These are phyloP conservation scores for Hymenoscyphus repandus DNA, from an alignment of 2,329 filamentous ascomycete species.

Conservation along the genomic window DNA sequence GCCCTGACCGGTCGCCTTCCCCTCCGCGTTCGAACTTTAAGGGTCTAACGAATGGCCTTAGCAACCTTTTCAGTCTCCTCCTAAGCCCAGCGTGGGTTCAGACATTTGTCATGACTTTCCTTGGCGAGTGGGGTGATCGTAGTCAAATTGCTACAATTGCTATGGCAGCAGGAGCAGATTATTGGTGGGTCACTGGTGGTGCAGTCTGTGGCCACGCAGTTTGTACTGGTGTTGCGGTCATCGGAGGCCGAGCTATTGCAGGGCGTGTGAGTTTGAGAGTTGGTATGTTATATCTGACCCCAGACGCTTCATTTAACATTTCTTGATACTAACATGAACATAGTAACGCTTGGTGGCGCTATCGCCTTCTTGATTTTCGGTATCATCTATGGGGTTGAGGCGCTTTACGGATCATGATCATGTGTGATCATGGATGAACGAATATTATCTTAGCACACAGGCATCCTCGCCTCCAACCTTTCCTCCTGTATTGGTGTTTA, in stretches of 20 bases:
- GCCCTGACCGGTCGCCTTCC: slow-evolving; percentile 49
- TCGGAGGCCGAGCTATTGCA: slow-evolving; percentile 88
- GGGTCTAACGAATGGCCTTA: slow-evolving; percentile 56
- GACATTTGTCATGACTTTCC: slow-evolving; percentile 97
- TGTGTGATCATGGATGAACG: too few species aligned
- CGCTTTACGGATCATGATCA: slow-evolving; percentile 45
- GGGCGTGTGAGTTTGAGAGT: slow-evolving; percentile 92
- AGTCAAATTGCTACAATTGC: slow-evolving; percentile 98
- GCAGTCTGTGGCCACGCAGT: slow-evolving; percentile 81
- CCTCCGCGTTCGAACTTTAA: slow-evolving; percentile 38
- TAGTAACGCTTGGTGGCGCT: slow-evolving; percentile 89
- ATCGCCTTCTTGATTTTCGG: slow-evolving; percentile 87
- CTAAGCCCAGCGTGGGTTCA: slow-evolving; percentile 97
- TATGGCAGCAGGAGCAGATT: slow-evolving; percentile 97
- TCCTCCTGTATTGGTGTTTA: too few species aligned
- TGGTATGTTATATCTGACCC: slow-evolving; percentile 57
- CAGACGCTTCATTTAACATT: background rate
- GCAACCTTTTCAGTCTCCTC: slow-evolving; percentile 81
- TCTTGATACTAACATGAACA: slow-evolving; percentile 25
- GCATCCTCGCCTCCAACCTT: too few species aligned
- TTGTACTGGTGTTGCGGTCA: slow-evolving; percentile 86
- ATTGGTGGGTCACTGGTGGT: slow-evolving; percentile 96
- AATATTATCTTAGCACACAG: too few species aligned
- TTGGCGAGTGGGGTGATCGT: slow-evolving; percentile 96
- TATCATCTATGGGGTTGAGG: slow-evolving; percentile 84